Evolutionary conservation across 805 yeast genomes (phyloP).

Genomic region (Cyberlindnera mississippiensis): DNA sequence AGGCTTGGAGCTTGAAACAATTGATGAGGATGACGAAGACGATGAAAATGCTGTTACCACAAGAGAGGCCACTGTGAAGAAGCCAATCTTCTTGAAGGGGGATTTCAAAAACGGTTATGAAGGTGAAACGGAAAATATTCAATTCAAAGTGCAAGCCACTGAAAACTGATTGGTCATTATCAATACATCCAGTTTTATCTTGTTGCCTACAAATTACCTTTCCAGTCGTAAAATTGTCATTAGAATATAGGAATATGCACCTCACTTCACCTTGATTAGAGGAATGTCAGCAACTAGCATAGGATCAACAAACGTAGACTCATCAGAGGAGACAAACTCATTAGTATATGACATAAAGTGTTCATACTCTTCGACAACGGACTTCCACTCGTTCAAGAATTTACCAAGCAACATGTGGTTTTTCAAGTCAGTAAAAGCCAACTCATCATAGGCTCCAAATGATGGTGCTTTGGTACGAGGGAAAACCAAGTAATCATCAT

Average conservation of each 20-base stretch:
- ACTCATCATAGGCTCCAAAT: background rate
- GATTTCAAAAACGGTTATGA: background rate
- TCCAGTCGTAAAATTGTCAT: too few relatives aligned
- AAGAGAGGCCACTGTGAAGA: background rate
- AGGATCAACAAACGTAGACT: constrained; percentile 13
- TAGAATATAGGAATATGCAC: background rate
- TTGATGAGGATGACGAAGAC: constrained; percentile 9
- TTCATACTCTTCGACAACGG: constrained; percentile 47
- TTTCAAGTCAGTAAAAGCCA: constrained; percentile 13
- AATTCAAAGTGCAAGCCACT: constrained; percentile 1
- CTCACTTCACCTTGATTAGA: constrained; percentile 10
- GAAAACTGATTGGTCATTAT: too few relatives aligned
- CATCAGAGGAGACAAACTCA: constrained; percentile 11
- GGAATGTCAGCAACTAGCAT: constrained; percentile 16
- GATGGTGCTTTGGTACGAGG: constrained; percentile 8
- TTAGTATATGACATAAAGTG: constrained; percentile 27
- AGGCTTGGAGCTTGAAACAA: constrained; percentile 2
- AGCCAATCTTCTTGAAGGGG: constrained; percentile 2
- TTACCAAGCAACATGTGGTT: constrained; percentile 38
- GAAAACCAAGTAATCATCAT: constrained; percentile 11
- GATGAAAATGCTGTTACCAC: constrained; percentile 1
- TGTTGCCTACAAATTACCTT: too few relatives aligned
- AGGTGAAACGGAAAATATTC: constrained; percentile 1
- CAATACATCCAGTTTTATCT: too few relatives aligned
- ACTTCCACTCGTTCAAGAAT: constrained; percentile 49